Evolutionary conservation across 371 early-diverging fungal genomes (phyloP), one percentile per base, ranked within the genome.

Genomic region (Umbelopsis sp.): DNA sequence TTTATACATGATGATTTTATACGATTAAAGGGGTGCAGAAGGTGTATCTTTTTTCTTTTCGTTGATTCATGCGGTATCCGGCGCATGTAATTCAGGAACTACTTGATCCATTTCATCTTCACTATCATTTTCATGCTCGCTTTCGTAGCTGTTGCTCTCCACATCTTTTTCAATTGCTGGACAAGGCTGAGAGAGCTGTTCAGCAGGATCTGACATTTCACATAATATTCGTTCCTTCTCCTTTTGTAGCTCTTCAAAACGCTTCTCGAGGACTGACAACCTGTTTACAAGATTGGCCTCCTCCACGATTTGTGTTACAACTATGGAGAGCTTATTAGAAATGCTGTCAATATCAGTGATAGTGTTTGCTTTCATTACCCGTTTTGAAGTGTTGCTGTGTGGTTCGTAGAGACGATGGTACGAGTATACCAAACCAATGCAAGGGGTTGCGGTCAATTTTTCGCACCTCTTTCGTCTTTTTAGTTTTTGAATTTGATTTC

Each of bases 401-500:
- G 9, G 77, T 76, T 44, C 83, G 78, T 52, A 89, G 74, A 10
- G 84, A 79, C 1, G 88, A 81, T 53, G 90, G 86, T 22, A 87
- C 88, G 29, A 89, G 79, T 65, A 87, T 63, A 6, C 90, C 90
- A 78, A 88, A 89, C 90, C 90, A 89, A 71, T 85, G 76, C 48
- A 89, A 66, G 65, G 90, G 90, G 72, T 89, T 76, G 11, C 72
- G 66, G 50, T 63, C 18, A 29, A 70, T 41, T n/a, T 16, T 44
- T 67, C 76, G 38, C 74, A 72, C 66, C 44, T 68, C 63, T 64
- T 72, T 65, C 46, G 65, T 69, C 46, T 63, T 22, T 67, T 65
- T 44, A 24, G 18, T 44, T 10, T 24, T 20, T 37, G 38, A 11
- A 35, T 65, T 53, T 25, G 25, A 14, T 48, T 35, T 66, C 9